These are phyloP conservation scores for Acanthamoeba sp. DNA, from an alignment of 208 protist species.

Conservation along the genomic window DNA sequence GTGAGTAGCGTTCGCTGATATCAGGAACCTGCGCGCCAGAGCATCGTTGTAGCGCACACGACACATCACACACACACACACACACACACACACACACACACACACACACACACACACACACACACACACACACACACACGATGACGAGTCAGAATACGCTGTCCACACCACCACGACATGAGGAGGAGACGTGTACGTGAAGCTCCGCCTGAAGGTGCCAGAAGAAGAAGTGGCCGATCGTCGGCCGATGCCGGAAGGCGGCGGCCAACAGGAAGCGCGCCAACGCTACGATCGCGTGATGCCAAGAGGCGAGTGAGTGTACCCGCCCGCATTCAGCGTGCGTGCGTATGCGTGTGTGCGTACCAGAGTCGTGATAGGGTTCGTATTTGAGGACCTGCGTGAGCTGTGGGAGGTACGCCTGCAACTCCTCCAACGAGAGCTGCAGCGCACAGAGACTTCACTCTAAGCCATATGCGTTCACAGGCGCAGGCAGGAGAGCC, in stretches of 20 bases:
- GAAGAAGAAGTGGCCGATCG: constrained; percentile 90
- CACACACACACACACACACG: not conserved
- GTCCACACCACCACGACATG: not conserved
- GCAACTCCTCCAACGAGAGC: constrained; percentile 83
- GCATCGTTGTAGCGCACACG: too few relatives aligned
- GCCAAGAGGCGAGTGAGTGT: constrained; percentile 73
- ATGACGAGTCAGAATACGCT: too few relatives aligned
- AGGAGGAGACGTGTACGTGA: not conserved
- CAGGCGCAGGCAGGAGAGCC: constrained; percentile 81
- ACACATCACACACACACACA: not conserved
- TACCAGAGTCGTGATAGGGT: constrained; percentile 87
- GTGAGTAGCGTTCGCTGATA: constrained; percentile 84
- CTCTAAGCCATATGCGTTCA: not conserved
- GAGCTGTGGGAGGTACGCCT: constrained; percentile 87
- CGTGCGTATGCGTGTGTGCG: not conserved
- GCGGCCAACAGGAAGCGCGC: constrained; percentile 89
- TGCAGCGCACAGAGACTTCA: too few relatives aligned
- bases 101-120: too few relatives aligned
- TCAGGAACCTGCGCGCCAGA: constrained; percentile 78
- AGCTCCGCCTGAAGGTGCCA: constrained; percentile 86
- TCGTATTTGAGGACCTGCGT: constrained; percentile 92
- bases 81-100: too few relatives aligned
- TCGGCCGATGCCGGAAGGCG: constrained; percentile 82
- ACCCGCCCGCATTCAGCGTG: not conserved
- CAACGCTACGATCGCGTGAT: not conserved